phyloP scores from a whole-genome alignment of 805 yeast genomes.

The Candida nitratophila region DNA sequence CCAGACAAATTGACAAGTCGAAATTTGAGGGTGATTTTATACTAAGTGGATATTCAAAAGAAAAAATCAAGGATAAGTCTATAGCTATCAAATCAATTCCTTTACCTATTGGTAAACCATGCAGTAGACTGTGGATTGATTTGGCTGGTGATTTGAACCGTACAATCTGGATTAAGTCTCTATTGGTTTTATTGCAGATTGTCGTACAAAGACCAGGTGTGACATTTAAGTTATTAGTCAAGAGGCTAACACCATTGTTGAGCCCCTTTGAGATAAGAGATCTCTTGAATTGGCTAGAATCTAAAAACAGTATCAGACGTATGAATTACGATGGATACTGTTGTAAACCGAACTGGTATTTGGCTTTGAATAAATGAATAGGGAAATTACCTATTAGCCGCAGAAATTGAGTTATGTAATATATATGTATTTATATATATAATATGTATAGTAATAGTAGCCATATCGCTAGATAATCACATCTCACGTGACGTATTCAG shows the following conservation, averaged over 20 bases:
- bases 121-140: slow-evolving; percentile 69
- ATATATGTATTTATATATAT: too few relatives aligned
- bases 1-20: slow-evolving; percentile 65
- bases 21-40: slow-evolving; percentile 61
- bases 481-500: too few relatives aligned
- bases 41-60: slow-evolving; percentile 18
- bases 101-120: slow-evolving; percentile 54
- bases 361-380: slow-evolving; percentile 4
- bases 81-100: slow-evolving; percentile 21
- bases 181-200: slow-evolving; percentile 38
- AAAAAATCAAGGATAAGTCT: slow-evolving; percentile 2
- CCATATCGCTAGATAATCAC: too few relatives aligned
- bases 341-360: slow-evolving; percentile 39
- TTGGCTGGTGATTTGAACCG: slow-evolving; percentile 52
- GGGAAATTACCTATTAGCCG: too few relatives aligned
- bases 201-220: slow-evolving; percentile 54
- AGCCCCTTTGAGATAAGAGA: slow-evolving; percentile 30
- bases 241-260: slow-evolving; percentile 22
- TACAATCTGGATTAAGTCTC: slow-evolving; percentile 51
- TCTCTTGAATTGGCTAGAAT: slow-evolving; percentile 38
- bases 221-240: slow-evolving; percentile 14
- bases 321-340: slow-evolving; percentile 34
- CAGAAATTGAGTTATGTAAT: too few relatives aligned
- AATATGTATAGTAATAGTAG: too few relatives aligned
- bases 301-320: slow-evolving; percentile 28